Conservation (phyloP, 768 basidiomycete species). For the Mycena rebaudengoi region DNA sequence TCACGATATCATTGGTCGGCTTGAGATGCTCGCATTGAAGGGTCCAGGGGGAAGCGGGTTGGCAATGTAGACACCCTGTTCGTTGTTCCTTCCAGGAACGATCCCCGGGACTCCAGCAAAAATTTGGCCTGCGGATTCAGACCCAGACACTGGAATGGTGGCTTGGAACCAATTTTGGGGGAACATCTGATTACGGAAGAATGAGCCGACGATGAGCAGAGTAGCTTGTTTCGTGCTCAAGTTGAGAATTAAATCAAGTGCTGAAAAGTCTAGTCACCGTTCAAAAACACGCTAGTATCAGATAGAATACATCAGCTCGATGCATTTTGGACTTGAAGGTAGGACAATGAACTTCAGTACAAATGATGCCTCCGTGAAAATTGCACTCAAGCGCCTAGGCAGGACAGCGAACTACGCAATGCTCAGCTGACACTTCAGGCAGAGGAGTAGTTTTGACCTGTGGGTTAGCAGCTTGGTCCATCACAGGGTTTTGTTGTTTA, state of each 20-base stretch:
- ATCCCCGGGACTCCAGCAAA: background rate
- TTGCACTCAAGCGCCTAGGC: background rate
- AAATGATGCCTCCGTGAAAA: background rate
- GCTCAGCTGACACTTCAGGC: background rate
- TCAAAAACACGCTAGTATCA: slow-evolving; percentile 14
- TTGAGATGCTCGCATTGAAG: slow-evolving; percentile 1
- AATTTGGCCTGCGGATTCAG: background rate
- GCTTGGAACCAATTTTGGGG: slow-evolving; percentile 19
- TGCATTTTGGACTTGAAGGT: background rate
- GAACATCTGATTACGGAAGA: slow-evolving; percentile 23
- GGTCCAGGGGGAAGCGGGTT: slow-evolving; percentile 13
- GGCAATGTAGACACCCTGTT: slow-evolving; percentile 10
- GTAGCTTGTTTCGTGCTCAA: slow-evolving; percentile 12
- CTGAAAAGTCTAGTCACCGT: background rate
- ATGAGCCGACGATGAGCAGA: slow-evolving; percentile 12
- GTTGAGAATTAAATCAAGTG: background rate
- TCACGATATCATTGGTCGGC: no score
- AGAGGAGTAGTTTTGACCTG: background rate
- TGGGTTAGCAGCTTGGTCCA: slow-evolving; percentile 16
- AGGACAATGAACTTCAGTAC: background rate
- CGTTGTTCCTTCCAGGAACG: slow-evolving; percentile 15
- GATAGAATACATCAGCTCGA: background rate
- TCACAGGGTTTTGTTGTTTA: background rate
- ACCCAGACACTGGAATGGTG: background rate
- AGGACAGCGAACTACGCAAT: slow-evolving; percentile 8